phyloP scores from a whole-genome alignment of 345 rosid genomes.

The Hibiscus tridactylites region DNA sequence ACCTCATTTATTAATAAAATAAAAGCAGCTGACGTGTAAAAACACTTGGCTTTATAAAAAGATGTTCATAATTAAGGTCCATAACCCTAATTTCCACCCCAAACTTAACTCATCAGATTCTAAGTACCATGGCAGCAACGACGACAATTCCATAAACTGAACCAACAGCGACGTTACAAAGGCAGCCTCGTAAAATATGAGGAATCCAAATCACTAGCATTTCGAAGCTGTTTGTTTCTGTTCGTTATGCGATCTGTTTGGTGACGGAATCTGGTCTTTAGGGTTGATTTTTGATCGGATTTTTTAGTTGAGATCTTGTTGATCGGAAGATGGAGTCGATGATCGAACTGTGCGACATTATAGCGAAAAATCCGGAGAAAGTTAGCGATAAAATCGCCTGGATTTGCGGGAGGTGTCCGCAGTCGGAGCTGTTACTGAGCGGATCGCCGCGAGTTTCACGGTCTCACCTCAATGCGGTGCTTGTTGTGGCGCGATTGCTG shows the following conservation, averaged over 20 bases:
- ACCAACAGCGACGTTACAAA: constrained; percentile 5
- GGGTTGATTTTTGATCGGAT: not conserved
- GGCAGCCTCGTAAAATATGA: not conserved
- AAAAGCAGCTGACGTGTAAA: too few species aligned
- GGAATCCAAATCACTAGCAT: not conserved
- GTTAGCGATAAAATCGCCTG: constrained; percentile 76
- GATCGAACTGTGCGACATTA: constrained; percentile 78
- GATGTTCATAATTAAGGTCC: too few species aligned
- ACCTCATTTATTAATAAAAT: too few species aligned
- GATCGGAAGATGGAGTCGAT: constrained; percentile 62
- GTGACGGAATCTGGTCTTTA: not conserved
- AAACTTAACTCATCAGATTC: too few species aligned
- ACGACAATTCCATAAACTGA: not conserved
- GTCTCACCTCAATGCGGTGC: constrained; percentile 82
- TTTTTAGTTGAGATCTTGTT: not conserved
- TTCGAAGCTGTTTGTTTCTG: not conserved
- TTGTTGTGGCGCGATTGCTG: constrained; percentile 70
- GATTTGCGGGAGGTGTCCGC: constrained; percentile 92
- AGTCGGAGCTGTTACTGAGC: constrained; percentile 43
- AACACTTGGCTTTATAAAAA: too few species aligned
- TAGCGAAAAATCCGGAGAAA: constrained; percentile 64
- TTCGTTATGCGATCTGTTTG: not conserved
- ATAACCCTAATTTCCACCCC: too few species aligned
- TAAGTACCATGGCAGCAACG: constrained; percentile 1
- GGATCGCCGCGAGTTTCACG: constrained; percentile 80